A percentile compares a stretch with the other conserved stretches of the same genome.
phyloP scores from a whole-genome alignment of 352 stramenopile genomes.

The Phytophthora nicotianae region DNA sequence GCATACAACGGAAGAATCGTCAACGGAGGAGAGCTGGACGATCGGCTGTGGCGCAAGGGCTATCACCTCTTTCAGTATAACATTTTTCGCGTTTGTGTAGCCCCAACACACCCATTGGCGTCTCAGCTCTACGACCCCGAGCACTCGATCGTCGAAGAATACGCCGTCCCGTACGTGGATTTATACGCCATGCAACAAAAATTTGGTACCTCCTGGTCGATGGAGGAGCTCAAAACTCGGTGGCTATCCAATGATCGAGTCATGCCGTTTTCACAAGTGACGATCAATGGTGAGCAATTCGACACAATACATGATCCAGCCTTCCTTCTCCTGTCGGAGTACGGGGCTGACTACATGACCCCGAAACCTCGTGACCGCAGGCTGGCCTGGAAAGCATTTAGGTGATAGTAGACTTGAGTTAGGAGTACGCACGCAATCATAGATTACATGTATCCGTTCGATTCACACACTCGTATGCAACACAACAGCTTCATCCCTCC shows the following conservation, averaged over 20 bases:
- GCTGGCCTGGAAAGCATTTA: background rate
- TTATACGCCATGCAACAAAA: conserved; percentile 34
- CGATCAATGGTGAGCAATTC: conserved; percentile 32
- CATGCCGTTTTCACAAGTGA: conserved; percentile 23
- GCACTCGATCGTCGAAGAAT: conserved; percentile 12
- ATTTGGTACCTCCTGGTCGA: conserved; percentile 14
- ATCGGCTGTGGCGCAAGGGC: conserved; percentile 38
- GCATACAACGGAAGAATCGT: conserved; percentile 32
- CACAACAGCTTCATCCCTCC: no score
- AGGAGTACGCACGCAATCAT: no score
- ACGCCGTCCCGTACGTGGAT: conserved; percentile 38
- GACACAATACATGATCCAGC: conserved; percentile 38
- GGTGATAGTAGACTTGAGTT: no score
- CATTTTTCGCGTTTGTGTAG: conserved; percentile 46
- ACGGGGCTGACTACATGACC: conserved; percentile 37
- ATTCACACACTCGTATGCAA: no score
- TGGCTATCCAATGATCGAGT: conserved; percentile 21
- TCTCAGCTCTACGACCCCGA: conserved; percentile 39
- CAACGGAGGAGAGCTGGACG: conserved; percentile 16
- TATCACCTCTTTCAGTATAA: conserved; percentile 51
- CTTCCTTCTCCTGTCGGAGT: conserved; percentile 36
- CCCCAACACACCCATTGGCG: conserved; percentile 42
- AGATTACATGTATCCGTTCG: no score
- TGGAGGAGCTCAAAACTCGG: conserved; percentile 27
- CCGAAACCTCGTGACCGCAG: conserved; percentile 19